Conservation (phyloP, 1,284 basidiomycete species). For the Papiliotrema flavescens region DNA sequence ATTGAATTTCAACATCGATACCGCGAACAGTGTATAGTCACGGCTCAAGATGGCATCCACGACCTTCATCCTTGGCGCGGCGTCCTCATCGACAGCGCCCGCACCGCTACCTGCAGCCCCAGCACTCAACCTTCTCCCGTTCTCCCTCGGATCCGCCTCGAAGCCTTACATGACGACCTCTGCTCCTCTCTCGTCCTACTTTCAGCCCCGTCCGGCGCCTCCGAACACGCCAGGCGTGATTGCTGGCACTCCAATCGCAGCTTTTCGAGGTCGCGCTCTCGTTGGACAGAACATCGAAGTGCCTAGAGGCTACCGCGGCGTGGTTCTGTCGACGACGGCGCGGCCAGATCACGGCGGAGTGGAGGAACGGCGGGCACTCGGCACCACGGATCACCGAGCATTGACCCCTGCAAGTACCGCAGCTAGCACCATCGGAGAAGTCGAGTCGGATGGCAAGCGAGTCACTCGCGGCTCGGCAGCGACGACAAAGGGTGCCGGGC, state of each 20-base stretch:
- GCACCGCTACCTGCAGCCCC: background rate
- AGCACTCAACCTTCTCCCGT: conserved; percentile 35
- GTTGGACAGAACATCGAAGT: conserved; percentile 32
- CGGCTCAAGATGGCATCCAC: background rate
- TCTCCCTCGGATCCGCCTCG: conserved; percentile 29
- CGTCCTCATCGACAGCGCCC: background rate
- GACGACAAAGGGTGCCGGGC: conserved; percentile 28
- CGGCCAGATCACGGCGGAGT: conserved; percentile 22
- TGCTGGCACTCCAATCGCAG: conserved; percentile 18
- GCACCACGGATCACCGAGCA: background rate
- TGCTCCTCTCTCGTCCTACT: conserved; percentile 24
- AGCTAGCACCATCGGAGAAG: background rate
- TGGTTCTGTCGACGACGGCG: conserved; percentile 22
- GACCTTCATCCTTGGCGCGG: background rate
- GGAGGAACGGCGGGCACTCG: conserved; percentile 3
- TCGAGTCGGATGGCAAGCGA: conserved; percentile 4
- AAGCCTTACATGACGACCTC: conserved; percentile 16
- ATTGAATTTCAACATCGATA: too few species aligned
- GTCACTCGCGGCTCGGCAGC: conserved; percentile 6
- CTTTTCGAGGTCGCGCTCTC: conserved; percentile 39
- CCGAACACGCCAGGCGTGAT: conserved; percentile 3
- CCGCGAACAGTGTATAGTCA: background rate
- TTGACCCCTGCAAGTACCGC: conserved; percentile 11
- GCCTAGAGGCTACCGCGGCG: conserved; percentile 32
- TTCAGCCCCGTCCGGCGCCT: conserved; percentile 29